Base-by-base conservation (phyloP, 2,329 filamentous ascomycete species). In the Fusarium temperatum region DNA sequence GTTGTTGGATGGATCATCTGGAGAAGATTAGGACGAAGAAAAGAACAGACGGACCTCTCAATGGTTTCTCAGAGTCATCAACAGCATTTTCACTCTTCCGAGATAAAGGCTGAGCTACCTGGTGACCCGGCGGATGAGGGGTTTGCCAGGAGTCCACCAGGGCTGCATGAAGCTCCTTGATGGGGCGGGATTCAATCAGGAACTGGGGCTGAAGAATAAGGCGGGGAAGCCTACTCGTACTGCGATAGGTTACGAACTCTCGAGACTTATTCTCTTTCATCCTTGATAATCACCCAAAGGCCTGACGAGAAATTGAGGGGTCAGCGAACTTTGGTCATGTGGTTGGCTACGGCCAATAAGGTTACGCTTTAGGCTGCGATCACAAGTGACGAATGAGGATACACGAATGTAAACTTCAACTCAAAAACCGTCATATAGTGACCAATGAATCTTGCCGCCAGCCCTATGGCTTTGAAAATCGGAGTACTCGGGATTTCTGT, bases 41-140 rank as follows among this genome's bases (percentile, higher is more conserved):
- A 41, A n/a, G 1, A 12, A 3, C 6, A 50, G 1, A 8, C 17
- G 1, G 20, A 10, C 5, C 7, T 18, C 3, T n/a, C 35, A 7
- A 3, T 22, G 2, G 35, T n/a, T 9, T 17, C 35, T 26, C 35
- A 54, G 14, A 7, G 35, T 4, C 54, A 47, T 0, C 30, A 22
- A 1, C 13, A 5, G 18, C 54, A 26, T 2, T 9, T 35, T 2
- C 6, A 35, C 14, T 28, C 6, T 13, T 41, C 22, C 4, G 36
- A 30, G 15, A 13, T 5, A 8, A 57, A 57, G 13, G 30, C 55
- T 32, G 55, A 57, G 55, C 30, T 57, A 1, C 39, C 54, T 17
- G 22, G n/a, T 2, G 54, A 57, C 10, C 5, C 28, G 5, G 14
- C 0, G 5, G 2, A 20, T 5, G 18, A 24, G 9, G 10, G 14